Base-by-base conservation (phyloP, 129 eudicot species). In the Flaveria linearis region DNA sequence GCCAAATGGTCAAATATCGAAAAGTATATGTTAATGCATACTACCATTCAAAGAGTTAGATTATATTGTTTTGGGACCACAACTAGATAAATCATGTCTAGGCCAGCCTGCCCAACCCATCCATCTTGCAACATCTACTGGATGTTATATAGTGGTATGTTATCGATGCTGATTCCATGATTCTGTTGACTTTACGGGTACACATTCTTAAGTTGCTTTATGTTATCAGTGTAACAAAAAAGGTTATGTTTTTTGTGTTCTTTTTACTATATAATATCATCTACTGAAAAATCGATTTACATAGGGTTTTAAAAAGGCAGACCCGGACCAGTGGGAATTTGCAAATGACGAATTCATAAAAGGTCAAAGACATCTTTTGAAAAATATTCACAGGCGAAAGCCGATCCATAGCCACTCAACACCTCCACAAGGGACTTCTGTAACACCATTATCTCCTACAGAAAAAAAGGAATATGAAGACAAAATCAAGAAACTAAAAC, bases 271-370 rank as follows among this genome's bases (percentile, higher is more conserved):
- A 25, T 28, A 30, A 56, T 55, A 28, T 33, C 36, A 13, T 78
- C 22, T 15, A 46, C 1, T 79, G 22, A 47, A 14, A 33, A 50
- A 71, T 36, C 4, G 20, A 49, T 61, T 75, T 69, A 47, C 77
- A 16, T 42, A 91, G 97, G 97, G 97, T 52, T 91, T 91, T 75
- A 82, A 88, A 42, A 91, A 91, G 87, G 49, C 85, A 39, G 97
- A 91, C 82, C 92, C 97, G 17, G 92, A 87, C 75, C 96, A 89
- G 22, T 91, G 97, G 97, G 97, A 91, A 63, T 91, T 91, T 72
- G 97, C 90, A 20, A 91, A 91, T 46, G 97, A 91, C 66, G 92
- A 87, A 69, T 91, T 91, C 47, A 71, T 91, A 13, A 78, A 85
- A 84, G 97, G 92, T 60, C 88, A 91, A 58, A 67, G 82, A 55